phyloP scores from a whole-genome alignment of 1,139 yeast species.

The Zhuliangozyma parablackwelliae region DNA sequence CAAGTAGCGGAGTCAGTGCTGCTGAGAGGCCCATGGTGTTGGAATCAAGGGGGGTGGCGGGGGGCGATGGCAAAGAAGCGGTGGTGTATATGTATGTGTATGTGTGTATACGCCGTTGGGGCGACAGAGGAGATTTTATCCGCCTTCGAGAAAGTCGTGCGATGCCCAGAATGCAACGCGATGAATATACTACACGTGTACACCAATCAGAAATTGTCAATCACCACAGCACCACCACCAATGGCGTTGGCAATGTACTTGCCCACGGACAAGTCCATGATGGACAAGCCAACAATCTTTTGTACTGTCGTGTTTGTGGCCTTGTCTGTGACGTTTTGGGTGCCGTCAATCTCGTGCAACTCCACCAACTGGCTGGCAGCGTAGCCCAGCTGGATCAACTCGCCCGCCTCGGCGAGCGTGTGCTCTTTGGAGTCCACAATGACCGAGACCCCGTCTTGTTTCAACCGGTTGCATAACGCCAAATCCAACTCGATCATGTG shows the following conservation, averaged over 20 bases:
- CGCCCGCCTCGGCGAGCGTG: constrained; percentile 61
- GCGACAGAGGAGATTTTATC: no score
- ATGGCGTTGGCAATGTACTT: constrained; percentile 17
- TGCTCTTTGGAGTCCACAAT: constrained; percentile 61
- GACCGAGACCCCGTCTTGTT: constrained; percentile 24
- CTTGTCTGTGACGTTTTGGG: constrained; percentile 6
- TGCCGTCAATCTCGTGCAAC: constrained; percentile 30
- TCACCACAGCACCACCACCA: constrained; percentile 7
- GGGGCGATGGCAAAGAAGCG: no score
- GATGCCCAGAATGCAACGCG: no score
- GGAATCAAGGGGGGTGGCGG: no score
- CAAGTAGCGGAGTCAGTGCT: constrained; percentile 10
- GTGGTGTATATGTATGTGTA: no score
- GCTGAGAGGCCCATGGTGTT: constrained; percentile 2
- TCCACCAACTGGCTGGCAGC: constrained; percentile 36
- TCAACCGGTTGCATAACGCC: constrained; percentile 25
- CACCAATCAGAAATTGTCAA: constrained; percentile 10
- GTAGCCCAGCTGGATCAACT: constrained; percentile 45
- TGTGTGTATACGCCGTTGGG: no score
- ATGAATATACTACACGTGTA: no score
- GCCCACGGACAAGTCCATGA: constrained; percentile 56
- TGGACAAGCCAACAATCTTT: constrained; percentile 57
- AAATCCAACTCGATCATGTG: constrained; percentile 63
- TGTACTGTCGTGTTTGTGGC: constrained; percentile 32
- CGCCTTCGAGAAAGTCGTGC: no score